Conservation (phyloP, 768 basidiomycete species). For the Rhizopogon sp. region DNA sequence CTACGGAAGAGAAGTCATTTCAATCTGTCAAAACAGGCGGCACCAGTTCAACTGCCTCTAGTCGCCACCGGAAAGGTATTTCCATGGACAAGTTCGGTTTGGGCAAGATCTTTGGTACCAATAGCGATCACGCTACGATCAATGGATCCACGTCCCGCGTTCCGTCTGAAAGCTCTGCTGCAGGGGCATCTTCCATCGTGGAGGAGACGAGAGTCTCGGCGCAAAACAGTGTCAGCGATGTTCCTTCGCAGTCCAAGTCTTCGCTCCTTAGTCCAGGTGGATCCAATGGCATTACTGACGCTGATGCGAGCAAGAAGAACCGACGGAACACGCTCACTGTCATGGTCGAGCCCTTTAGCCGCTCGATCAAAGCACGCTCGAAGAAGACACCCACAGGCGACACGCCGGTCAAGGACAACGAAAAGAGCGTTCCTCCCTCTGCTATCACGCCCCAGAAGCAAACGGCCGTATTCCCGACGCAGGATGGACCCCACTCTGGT, state of each 20-base stretch:
- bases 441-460: constrained; percentile 24
- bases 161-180: constrained; percentile 36
- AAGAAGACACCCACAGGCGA: constrained; percentile 28
- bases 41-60: constrained; percentile 31
- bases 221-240: constrained; percentile 10
- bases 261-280: constrained; percentile 33
- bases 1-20: constrained; percentile 23
- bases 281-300: constrained; percentile 11
- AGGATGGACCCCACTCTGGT: constrained; percentile 20
- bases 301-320: constrained; percentile 46
- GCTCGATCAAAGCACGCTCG: constrained; percentile 34
- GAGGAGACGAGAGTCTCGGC: constrained; percentile 14
- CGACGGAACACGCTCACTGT: constrained; percentile 82
- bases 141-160: constrained; percentile 35
- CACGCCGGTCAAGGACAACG: constrained; percentile 39
- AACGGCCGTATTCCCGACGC: constrained; percentile 19
- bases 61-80: constrained; percentile 61
- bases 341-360: constrained; percentile 76
- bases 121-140: constrained; percentile 25
- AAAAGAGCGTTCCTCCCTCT: constrained; percentile 27
- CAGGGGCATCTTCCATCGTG: constrained; percentile 13
- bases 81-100: constrained; percentile 79
- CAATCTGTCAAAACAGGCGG: constrained; percentile 21
- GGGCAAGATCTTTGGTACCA: constrained; percentile 63
- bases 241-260: constrained; percentile 24